Base-by-base conservation (phyloP, 768 basidiomycete genomes). In the Rhodosporidiobolus sp. region DNA sequence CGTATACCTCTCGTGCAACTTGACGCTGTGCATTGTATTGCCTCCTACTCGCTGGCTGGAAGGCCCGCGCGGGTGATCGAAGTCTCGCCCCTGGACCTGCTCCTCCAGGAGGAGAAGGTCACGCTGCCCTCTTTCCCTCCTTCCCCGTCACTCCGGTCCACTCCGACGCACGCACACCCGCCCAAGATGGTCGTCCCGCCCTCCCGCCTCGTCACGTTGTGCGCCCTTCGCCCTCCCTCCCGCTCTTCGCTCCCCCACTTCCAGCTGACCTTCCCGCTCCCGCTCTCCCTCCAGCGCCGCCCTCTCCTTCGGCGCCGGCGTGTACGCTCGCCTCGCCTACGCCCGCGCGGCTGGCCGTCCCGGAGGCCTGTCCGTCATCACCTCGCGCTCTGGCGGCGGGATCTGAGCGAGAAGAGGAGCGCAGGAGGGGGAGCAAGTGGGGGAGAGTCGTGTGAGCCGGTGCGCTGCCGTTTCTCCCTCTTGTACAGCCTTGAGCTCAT, bases 161-260 rank as follows among this genome's bases (percentile, higher is more conserved):
- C 48, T 58, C 24, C 0, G 1, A 11, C 14, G 26, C 63, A 34
- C 64, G 24, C 59, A 57, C 61, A 38, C 49, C 61, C 0, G 26
- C 52, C n/a, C 60, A 46, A 46, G 19, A 63, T 67, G 65, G 45
- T 62, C 46, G n/a, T 72, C 38, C 35, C 32, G 3, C 70, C 63
- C 55, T 65, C 50, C 14, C 61, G 70, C 49, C 55, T 61, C 55
- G 34, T 63, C 49, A 63, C 65, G 55, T 58, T 72, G 70, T 72
- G 2, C 49, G 70, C 58, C 48, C 8, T 24, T 4, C 48, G n/a
- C 55, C n/a, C n/a, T n/a, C n/a, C n/a, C n/a, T 58, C 52, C n/a
- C 56, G n/a, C 26, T 12, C 35, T n/a, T n/a, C 57, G 1, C 48
- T 20, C 17, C 35, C 26, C 12, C 14, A 52, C 4, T 8, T 2